Base-by-base conservation (phyloP, 176 grass and related monocot species). In the Triticum timopheevii region DNA sequence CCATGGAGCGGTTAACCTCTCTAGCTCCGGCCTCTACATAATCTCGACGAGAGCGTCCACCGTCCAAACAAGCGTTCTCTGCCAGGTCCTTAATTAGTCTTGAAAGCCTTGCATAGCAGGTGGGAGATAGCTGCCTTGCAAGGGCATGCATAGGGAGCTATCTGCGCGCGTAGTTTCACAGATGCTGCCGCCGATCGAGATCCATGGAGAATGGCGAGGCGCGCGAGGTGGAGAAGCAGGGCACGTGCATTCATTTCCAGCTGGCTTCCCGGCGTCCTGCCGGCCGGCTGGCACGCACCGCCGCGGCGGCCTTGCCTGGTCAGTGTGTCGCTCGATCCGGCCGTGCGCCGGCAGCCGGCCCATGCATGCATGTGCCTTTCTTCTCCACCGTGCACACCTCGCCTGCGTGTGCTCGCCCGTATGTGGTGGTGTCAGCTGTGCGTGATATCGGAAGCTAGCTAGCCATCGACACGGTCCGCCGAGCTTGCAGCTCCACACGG, bases 151-250 rank as follows among this genome's bases (percentile, higher is more conserved):
- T 35, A 42, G 10, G 2, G 10, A 71, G 71, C 35, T 73, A 61
- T 40, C 61, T 20, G 54, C 54, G 54, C 54, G 54, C 54, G 19
- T 20, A 20, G 17, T 19, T 58, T 20, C 35, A 36, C 35, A 36
- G 5, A 36, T 36, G 20, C 39, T 44, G 58, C 76, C 12, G 11
- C 20, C 77, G 19, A 56, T 38, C 33, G 42, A 31, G 1, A 22
- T 59, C 56, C 56, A 47, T 40, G 33, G 68, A 71, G 39, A 73
- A 78, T 82, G 90, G 90, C 82, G 82, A 88, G 86, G 90, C 47
- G 78, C 64, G 90, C 82, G 71, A 78, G 90, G 82, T 91, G 90
- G 90, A 91, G 90, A 91, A 91, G 90, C 90, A 91, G 90, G 90
- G 86, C 78, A 91, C 90, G 82, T 91, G 90, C 88, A 83, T 83